Percentiles rank a stretch among this genome's conserved stretches.
phyloP scores from a whole-genome alignment of 768 basidiomycete genomes.

The Paxillus rubicundulus region DNA sequence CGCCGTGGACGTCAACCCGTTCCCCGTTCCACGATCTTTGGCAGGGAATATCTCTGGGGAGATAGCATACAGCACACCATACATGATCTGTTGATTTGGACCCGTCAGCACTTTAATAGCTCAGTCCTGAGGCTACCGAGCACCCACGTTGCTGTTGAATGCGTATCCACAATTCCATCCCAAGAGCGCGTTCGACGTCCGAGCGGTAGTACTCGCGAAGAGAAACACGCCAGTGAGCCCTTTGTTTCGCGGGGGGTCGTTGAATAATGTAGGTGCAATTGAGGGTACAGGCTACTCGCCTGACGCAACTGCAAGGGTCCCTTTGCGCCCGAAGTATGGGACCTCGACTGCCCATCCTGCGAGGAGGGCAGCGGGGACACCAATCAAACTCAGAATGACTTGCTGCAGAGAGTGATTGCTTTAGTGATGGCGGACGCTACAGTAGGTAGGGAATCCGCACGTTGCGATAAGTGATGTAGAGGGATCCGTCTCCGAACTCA shows the following conservation, averaged over 20 bases:
- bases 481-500: constrained; percentile 65
- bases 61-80: constrained; percentile 69
- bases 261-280: constrained; percentile 36
- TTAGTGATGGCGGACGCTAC: background rate
- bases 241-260: constrained; percentile 46
- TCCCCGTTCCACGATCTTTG: constrained; percentile 72
- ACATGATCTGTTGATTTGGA: constrained; percentile 53
- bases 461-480: constrained; percentile 73
- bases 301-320: constrained; percentile 63
- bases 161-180: constrained; percentile 80
- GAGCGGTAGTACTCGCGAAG: constrained; percentile 71
- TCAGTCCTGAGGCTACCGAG: background rate
- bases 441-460: constrained; percentile 29
- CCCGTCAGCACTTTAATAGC: background rate
- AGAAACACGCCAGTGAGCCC: constrained; percentile 75
- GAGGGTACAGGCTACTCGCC: constrained; percentile 40
- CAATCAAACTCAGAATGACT: constrained; percentile 65
- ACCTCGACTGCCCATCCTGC: constrained; percentile 71
- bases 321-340: constrained; percentile 60
- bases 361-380: constrained; percentile 69
- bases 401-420: constrained; percentile 39
- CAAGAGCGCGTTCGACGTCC: constrained; percentile 62
- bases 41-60: constrained; percentile 71
- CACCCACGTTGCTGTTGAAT: constrained; percentile 57
- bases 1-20: constrained; percentile 58